These are phyloP conservation scores for Plasmodium ovale DNA, from an alignment of 169 alveolate species.

Conservation along the genomic window DNA sequence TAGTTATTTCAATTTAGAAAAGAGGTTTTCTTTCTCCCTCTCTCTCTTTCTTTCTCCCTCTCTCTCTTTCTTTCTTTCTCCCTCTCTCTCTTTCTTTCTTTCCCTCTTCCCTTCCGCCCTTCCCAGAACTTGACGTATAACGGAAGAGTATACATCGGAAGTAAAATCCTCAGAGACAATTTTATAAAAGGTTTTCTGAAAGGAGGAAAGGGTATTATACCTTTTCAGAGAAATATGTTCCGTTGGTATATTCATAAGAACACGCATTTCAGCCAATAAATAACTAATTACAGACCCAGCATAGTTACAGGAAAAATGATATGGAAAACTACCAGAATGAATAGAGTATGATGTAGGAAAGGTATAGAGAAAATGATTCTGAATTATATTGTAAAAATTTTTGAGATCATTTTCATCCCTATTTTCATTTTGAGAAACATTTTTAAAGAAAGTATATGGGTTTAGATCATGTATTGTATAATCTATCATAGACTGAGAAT, in stretches of 20 bases:
- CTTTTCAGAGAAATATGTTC: constrained; percentile 23
- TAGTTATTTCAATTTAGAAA: not conserved
- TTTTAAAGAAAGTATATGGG: constrained; percentile 26
- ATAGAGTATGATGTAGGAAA: constrained; percentile 22
- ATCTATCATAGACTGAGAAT: constrained; percentile 44
- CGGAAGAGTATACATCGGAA: constrained; percentile 12
- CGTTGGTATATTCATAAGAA: not conserved
- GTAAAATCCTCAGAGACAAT: constrained; percentile 1
- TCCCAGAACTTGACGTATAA: not conserved
- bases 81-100: not conserved
- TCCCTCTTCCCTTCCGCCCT: not conserved
- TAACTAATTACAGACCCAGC: constrained; percentile 73
- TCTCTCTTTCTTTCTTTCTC: not conserved
- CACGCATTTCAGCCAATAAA: constrained; percentile 54
- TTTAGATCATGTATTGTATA: constrained; percentile 32
- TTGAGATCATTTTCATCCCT: constrained; percentile 1
- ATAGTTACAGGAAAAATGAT: constrained; percentile 64
- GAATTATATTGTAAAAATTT: constrained; percentile 25
- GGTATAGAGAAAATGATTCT: constrained; percentile 26
- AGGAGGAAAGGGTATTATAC: constrained; percentile 28
- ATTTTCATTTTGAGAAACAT: not conserved
- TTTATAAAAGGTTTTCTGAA: constrained; percentile 59
- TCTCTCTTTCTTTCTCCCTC: not conserved
- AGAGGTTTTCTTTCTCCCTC: not conserved
- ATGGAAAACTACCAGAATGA: constrained; percentile 68